phyloP scores from a whole-genome alignment of 306 rosid species.

The Arachis stenosperma region DNA sequence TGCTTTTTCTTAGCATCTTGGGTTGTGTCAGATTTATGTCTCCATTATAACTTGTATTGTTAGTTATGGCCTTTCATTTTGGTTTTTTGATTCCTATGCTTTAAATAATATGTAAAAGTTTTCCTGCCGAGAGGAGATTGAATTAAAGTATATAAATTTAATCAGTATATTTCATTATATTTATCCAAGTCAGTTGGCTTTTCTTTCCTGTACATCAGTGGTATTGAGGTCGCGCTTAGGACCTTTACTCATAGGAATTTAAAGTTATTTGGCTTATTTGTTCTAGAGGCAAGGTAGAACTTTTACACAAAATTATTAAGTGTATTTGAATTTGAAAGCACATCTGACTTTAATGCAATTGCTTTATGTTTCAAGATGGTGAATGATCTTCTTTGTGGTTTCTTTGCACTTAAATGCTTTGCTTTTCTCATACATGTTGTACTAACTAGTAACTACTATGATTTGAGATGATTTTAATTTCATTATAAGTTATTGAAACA shows the following conservation, averaged over 20 bases:
- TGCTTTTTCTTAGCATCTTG: slow-evolving; percentile 26
- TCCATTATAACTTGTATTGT: background rate
- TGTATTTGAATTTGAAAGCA: slow-evolving; percentile 12
- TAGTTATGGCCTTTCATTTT: background rate
- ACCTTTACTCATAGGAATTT: too few relatives aligned
- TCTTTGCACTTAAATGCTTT: slow-evolving; percentile 11
- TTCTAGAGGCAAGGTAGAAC: background rate
- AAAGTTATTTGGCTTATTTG: slow-evolving; percentile 9
- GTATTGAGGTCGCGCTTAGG: background rate
- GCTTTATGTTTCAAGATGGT: slow-evolving; percentile 4
- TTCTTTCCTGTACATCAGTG: too few relatives aligned
- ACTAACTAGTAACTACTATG: background rate
- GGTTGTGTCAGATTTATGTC: background rate
- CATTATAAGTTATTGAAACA: slow-evolving; percentile 16
- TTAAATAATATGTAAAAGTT: background rate
- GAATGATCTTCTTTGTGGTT: background rate
- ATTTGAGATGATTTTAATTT: slow-evolving; percentile 11
- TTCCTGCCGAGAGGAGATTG: background rate
- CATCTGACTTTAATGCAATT: background rate
- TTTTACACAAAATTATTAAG: background rate
- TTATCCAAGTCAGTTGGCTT: slow-evolving; percentile 7
- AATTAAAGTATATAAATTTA: background rate
- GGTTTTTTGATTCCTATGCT: background rate
- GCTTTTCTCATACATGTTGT: slow-evolving; percentile 1
- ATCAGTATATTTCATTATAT: background rate